phyloP scores from a whole-genome alignment of 768 basidiomycete species.

The Tylopilus plumbeoviolaceoides region DNA sequence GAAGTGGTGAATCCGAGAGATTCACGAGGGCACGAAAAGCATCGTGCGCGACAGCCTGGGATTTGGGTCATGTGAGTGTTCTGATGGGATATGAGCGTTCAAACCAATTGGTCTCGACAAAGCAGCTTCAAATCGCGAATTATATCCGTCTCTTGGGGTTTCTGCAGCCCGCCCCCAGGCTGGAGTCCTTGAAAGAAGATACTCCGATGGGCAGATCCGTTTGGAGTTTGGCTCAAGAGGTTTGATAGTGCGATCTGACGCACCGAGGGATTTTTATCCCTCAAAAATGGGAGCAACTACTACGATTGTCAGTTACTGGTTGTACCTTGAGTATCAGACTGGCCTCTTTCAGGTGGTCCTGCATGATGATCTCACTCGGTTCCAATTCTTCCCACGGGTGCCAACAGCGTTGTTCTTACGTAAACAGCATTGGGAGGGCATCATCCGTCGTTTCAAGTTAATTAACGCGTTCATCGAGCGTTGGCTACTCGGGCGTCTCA shows the following conservation, averaged over 20 bases:
- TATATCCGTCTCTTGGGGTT: constrained; percentile 58
- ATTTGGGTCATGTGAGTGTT: constrained; percentile 14
- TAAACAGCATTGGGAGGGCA: constrained; percentile 8
- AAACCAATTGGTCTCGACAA: constrained; percentile 80
- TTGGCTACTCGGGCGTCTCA: background rate
- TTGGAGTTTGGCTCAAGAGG: constrained; percentile 74
- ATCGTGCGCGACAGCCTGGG: constrained; percentile 85
- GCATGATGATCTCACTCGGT: constrained; percentile 29
- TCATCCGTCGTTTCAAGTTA: constrained; percentile 1
- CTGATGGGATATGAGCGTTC: constrained; percentile 31
- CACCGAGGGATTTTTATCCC: constrained; percentile 83
- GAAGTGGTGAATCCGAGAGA: constrained; percentile 76
- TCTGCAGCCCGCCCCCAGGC: constrained; percentile 53
- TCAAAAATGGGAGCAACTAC: constrained; percentile 82
- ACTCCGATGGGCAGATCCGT: constrained; percentile 62
- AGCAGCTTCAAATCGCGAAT: constrained; percentile 81
- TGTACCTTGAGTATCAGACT: constrained; percentile 2
- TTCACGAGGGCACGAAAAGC: constrained; percentile 94
- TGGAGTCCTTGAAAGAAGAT: constrained; percentile 70
- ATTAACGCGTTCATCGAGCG: constrained; percentile 19
- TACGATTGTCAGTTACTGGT: constrained; percentile 7
- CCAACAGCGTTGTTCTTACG: constrained; percentile 11
- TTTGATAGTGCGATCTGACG: constrained; percentile 83
- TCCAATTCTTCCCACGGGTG: constrained; percentile 19
- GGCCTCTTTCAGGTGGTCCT: constrained; percentile 40